A percentile compares a stretch with the other conserved stretches of the same genome.
These are phyloP conservation scores for Plasmodium cynomolgi DNA, from an alignment of 169 alveolate species.

Conservation along the genomic window DNA sequence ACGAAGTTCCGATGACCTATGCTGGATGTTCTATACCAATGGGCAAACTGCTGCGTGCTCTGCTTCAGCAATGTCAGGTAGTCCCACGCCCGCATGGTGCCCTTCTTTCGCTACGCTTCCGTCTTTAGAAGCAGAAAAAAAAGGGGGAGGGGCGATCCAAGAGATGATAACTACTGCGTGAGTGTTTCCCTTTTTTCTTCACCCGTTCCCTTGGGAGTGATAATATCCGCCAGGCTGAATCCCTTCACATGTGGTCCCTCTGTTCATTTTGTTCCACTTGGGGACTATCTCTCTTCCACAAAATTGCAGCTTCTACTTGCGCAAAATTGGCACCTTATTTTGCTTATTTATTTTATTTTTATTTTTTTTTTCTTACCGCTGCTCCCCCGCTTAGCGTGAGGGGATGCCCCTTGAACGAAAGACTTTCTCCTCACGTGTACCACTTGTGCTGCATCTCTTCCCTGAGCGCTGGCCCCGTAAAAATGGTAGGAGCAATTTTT, in stretches of 20 bases:
- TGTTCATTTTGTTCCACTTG: neutral
- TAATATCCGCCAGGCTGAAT: neutral
- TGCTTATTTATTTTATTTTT: too few relatives aligned
- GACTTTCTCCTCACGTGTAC: too few relatives aligned
- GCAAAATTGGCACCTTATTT: neutral
- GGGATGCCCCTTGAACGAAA: too few relatives aligned
- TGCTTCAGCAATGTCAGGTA: constrained; percentile 30
- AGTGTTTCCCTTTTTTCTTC: neutral
- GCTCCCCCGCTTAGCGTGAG: too few relatives aligned
- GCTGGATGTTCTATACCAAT: constrained; percentile 79
- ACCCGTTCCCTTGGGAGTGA: neutral
- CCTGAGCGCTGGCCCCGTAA: too few relatives aligned
- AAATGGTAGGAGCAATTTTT: too few relatives aligned
- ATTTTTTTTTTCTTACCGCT: too few relatives aligned
- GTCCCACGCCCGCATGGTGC: constrained; percentile 8
- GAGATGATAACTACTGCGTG: neutral
- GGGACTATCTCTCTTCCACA: neutral
- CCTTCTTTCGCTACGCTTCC: neutral
- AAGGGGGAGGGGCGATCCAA: neutral
- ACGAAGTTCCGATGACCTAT: constrained; percentile 82
- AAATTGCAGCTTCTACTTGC: neutral
- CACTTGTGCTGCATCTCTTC: too few relatives aligned
- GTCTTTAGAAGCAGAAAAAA: neutral
- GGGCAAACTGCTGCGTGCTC: constrained; percentile 54
- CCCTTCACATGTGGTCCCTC: neutral